These are phyloP conservation scores for Alternaria arbusti DNA, from an alignment of 2,329 filamentous ascomycete genomes.

Conservation along the genomic window DNA sequence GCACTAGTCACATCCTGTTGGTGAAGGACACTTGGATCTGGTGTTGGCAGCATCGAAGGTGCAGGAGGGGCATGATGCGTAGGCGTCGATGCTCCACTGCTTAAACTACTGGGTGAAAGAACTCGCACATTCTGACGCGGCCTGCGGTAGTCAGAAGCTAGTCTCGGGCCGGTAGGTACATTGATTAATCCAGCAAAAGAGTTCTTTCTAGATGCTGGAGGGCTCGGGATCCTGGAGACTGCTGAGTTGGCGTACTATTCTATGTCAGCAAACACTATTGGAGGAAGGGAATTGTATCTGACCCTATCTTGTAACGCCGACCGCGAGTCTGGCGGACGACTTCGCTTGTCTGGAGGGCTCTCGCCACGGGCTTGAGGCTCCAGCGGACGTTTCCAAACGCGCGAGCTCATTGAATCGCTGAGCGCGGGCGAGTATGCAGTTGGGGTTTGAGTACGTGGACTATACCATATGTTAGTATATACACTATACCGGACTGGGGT, in stretches of 20 bases:
- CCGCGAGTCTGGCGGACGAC: slow-evolving; percentile 1
- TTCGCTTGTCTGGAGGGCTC: slow-evolving; percentile 30
- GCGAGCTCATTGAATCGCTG: slow-evolving; percentile 12
- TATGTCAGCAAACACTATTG: neutral
- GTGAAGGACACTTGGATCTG: neutral
- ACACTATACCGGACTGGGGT: neutral
- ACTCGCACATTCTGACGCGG: neutral
- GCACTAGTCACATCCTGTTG: neutral
- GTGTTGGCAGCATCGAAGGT: slow-evolving; percentile 28
- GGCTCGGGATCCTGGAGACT: neutral
- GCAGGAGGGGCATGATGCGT: slow-evolving; percentile 23
- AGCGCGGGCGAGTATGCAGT: neutral
- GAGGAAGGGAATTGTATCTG: neutral
- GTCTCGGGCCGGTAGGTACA: slow-evolving; percentile 3
- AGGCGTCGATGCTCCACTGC: slow-evolving; percentile 29
- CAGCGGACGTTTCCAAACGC: slow-evolving; percentile 18
- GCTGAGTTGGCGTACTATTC: slow-evolving; percentile 14
- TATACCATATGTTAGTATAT: neutral
- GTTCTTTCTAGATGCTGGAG: slow-evolving; percentile 16
- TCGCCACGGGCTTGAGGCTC: slow-evolving; percentile 19
- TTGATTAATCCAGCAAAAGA: slow-evolving; percentile 12
- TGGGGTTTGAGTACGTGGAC: neutral
- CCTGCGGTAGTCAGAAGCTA: slow-evolving; percentile 18
- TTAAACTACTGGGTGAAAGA: slow-evolving; percentile 12
- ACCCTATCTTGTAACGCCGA: slow-evolving; percentile 9